Percentiles rank a stretch among this genome's conserved stretches.
Conservation (phyloP, 108 stramenopile species). For the Seminavis robusta region DNA sequence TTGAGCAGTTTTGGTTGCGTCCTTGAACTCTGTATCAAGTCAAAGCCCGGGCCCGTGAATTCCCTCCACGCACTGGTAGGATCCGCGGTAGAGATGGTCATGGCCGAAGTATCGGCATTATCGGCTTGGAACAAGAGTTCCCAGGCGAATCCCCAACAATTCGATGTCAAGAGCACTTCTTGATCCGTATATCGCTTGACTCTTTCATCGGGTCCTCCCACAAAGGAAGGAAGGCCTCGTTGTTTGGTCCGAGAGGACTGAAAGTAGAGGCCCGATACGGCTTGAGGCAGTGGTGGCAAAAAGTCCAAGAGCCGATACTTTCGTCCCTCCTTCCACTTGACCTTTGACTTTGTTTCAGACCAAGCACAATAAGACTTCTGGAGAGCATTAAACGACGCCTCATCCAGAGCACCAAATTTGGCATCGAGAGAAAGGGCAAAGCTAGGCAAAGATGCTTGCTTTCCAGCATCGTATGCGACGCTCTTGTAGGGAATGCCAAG, state of each 20-base stretch:
- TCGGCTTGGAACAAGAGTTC: slow-evolving; percentile 30
- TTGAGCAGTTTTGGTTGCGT: slow-evolving; percentile 16
- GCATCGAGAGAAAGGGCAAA: slow-evolving; percentile 26
- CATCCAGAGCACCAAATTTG: background rate
- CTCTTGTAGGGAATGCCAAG: slow-evolving; percentile 12
- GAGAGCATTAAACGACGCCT: slow-evolving; percentile 11
- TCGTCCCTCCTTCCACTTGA: slow-evolving; percentile 5
- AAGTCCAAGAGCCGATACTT: slow-evolving; percentile 21
- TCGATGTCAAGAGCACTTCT: slow-evolving; percentile 13
- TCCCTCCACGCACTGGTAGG: slow-evolving; percentile 20
- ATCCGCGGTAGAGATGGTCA: slow-evolving; percentile 30
- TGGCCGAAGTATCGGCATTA: slow-evolving; percentile 15
- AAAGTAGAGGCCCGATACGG: slow-evolving; percentile 18
- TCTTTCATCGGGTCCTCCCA: background rate
- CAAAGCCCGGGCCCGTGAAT: slow-evolving; percentile 24
- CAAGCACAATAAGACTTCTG: slow-evolving; percentile 20
- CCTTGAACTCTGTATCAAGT: slow-evolving; percentile 14
- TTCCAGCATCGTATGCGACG: slow-evolving; percentile 20
- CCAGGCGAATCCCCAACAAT: slow-evolving; percentile 38
- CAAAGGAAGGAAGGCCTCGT: slow-evolving; percentile 12
- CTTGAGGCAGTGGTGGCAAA: slow-evolving; percentile 35
- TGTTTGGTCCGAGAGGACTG: slow-evolving; percentile 5
- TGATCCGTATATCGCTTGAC: slow-evolving; percentile 4
- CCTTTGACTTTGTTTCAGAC: slow-evolving; percentile 23
- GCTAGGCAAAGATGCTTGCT: slow-evolving; percentile 17